phyloP scores from a whole-genome alignment of 768 basidiomycete species.

The Lanmaoa pseudosensibilis region DNA sequence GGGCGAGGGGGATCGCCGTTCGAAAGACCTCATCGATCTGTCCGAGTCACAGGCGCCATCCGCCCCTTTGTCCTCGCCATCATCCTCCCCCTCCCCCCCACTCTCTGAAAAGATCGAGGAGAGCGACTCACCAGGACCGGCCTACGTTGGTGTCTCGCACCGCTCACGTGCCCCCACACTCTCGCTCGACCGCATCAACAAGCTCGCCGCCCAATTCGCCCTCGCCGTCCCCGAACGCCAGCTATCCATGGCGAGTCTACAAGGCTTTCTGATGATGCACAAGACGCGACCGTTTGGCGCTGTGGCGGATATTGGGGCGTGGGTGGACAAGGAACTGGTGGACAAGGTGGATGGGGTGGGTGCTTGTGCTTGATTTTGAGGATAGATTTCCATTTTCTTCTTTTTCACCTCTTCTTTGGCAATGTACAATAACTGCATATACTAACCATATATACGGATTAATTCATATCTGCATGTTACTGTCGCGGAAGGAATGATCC shows the following conservation, averaged over 20 bases:
- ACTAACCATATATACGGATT: background rate
- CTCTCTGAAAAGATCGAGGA: conserved; percentile 21
- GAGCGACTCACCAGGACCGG: background rate
- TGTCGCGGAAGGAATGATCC: background rate
- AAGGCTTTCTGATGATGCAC: conserved; percentile 68
- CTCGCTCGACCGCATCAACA: conserved; percentile 37
- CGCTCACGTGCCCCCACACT: conserved; percentile 41
- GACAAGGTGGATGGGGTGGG: background rate
- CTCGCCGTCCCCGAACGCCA: conserved; percentile 48
- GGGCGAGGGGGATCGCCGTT: background rate
- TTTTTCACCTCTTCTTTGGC: background rate
- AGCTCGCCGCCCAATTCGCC: conserved; percentile 58
- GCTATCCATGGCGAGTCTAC: conserved; percentile 44
- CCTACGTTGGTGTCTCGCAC: conserved; percentile 28
- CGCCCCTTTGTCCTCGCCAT: too few relatives aligned
- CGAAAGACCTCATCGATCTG: conserved; percentile 23
- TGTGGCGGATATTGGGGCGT: conserved; percentile 42
- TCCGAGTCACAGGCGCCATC: background rate
- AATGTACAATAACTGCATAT: conserved; percentile 3
- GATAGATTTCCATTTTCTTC: too few relatives aligned
- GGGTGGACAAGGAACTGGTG: conserved; percentile 49
- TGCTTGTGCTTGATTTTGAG: too few relatives aligned
- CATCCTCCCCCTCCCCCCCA: background rate
- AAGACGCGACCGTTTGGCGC: conserved; percentile 61
- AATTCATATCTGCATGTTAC: background rate